Evolutionary conservation across 2,329 filamentous ascomycete species (phyloP), one percentile per base, ranked within the genome.

Genomic region (Neofusicoccum cordaticola): DNA sequence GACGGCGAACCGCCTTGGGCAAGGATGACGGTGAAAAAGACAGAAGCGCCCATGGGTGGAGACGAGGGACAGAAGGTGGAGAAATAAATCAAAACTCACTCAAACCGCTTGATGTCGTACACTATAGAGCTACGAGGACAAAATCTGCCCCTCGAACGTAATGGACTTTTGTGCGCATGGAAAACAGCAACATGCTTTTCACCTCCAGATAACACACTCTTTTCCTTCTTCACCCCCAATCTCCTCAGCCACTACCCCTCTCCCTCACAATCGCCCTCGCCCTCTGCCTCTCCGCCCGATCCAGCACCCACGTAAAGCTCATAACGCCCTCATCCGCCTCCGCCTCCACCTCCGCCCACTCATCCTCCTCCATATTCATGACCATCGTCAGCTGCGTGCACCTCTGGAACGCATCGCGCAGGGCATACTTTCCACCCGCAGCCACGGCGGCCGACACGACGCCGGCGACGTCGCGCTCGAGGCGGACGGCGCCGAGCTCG

Each of bases 311-410:
- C 58, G 84, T 83, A 72, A 95, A 87, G 11, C 86, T 90, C 12
- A 75, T 75, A 34, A 73, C 73, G 56, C 80, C 78, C 1, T 74
- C 78, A 41, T 80, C 83, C 37, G 82, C 78, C 45, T 83, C 78
- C 6, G 77, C 72, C 44, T 78, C 75, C 44, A 93, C 77, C 76
- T 95, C 92, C 53, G 94, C 91, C 91, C 93, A 97, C 78, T 97
- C 94, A 65, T 97, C 93, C 39, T 95, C 91, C 74, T 97, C 93
- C 92, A 97, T 96, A 70, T 93, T 94, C 74, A 94, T 88, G 15
- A 97, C 87, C 82, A 96, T 87, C 65, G 90, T 86, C 71, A 97
- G 89, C 82, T 97, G 92, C 66, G 85, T 84, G 65, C 90, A 91
- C 71, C 88, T 86, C 34, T 85, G 83, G 79, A 97, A 97, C 2